Evolutionary conservation across 495 filamentous ascomycete genomes (phyloP).

Genomic region (Chaetomidium leptoderma): DNA sequence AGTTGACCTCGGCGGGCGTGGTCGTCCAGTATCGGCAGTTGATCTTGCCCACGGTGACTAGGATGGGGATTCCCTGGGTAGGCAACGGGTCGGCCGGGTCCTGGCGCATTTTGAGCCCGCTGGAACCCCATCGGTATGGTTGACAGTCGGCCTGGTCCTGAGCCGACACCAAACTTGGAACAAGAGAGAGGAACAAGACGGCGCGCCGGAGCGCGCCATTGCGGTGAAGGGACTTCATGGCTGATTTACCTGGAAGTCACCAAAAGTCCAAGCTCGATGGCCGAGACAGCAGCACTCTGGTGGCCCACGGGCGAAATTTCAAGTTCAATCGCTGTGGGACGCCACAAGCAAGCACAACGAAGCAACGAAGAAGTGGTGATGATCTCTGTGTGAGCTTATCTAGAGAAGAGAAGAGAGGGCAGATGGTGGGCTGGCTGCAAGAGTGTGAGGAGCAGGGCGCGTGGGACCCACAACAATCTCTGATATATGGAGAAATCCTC

Average conservation of each 20-base stretch:
- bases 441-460: too few relatives aligned
- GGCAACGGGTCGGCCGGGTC: constrained; percentile 2
- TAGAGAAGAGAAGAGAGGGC: too few relatives aligned
- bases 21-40: constrained; percentile 18
- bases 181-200: background rate
- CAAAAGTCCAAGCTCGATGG: background rate
- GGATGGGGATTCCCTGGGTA: background rate
- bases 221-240: background rate
- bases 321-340: background rate
- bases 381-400: too few relatives aligned
- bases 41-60: constrained; percentile 15
- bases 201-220: constrained; percentile 1
- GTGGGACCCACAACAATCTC: too few relatives aligned
- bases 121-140: background rate
- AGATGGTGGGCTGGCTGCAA: too few relatives aligned
- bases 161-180: background rate
- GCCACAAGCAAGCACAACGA: too few relatives aligned
- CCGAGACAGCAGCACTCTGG: background rate
- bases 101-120: constrained; percentile 1
- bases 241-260: background rate
- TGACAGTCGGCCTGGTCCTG: constrained; percentile 2
- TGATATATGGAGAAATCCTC: background rate
- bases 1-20: constrained; percentile 20
- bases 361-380: too few relatives aligned
- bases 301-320: background rate